Base-by-base conservation (phyloP, 2,329 filamentous ascomycete genomes). In the Cladophialophora immunda region DNA sequence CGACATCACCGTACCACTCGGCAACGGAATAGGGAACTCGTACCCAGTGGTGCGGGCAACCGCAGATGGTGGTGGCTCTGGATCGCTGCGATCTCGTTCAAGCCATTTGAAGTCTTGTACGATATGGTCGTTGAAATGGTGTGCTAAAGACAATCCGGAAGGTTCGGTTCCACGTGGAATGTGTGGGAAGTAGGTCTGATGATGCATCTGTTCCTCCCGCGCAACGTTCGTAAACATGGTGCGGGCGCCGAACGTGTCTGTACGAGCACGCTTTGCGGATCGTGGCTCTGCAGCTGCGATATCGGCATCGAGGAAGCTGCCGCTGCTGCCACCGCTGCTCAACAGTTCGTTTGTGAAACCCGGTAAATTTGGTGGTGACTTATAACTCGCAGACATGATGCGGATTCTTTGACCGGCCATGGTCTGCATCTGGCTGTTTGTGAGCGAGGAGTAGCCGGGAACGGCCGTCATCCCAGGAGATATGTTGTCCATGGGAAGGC, bases 11-110 rank as follows among this genome's bases (percentile, higher is more conserved):
- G 64, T 52, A n/a, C 66, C 66, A 27, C 22, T 60, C 15, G 64
- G 52, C 22, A 27, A 45, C 22, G 66, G 62, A 22, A 66, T 29
- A 7, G 66, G 66, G 25, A 53, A 68, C 5, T 68, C 62, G 38
- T 57, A 68, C 32, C 59, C 66, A 32, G 55, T 65, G n/a, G 25
- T 29, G 11, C 19, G 50, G 29, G 38, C 25, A 11, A 65, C 17
- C 29, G 11, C 15, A 3, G 62, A 63, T 22, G 29, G 54, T 30
- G 66, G 55, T 32, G 66, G 58, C 32, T 41, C 36, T 25, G 47
- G 63, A 53, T 65, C 58, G 30, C 7, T 22, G 19, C 45, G 19
- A 4, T 19, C 47, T 19, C 47, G 58, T n/a, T 52, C 55, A n/a
- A 60, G 22, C 66, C 66, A 68, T 30, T 61, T 63, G 45, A 53